phyloP scores from a whole-genome alignment of 225 moss, liverwort and hornwort genomes.

The Polytrichum formosum region DNA sequence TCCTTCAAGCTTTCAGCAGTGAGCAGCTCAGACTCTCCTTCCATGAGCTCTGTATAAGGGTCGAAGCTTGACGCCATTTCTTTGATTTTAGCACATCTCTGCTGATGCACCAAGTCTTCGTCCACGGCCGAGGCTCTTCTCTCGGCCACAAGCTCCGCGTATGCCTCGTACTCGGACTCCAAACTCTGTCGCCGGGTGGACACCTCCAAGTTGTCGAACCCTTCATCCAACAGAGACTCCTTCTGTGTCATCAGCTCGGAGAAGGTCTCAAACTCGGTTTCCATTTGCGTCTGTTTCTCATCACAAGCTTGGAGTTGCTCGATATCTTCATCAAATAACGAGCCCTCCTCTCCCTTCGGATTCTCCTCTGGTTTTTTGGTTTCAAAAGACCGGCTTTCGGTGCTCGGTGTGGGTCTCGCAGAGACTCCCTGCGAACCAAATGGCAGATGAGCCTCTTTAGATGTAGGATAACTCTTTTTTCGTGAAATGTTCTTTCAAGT shows the following conservation, averaged over 20 bases:
- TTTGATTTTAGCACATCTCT: constrained; percentile 35
- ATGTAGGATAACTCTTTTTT: no score
- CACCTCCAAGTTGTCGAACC: constrained; percentile 43
- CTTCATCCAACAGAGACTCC: constrained; percentile 55
- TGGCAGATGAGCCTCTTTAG: no score
- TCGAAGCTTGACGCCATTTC: constrained; percentile 56
- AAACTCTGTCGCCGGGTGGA: constrained; percentile 52
- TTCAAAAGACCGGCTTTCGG: no score
- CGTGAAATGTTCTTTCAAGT: no score
- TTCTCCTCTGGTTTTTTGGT: no score
- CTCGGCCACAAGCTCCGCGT: constrained; percentile 22
- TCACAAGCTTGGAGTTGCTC: constrained; percentile 47
- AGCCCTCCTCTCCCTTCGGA: background rate
- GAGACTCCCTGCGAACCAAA: no score
- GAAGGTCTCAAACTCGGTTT: constrained; percentile 63
- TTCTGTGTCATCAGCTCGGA: constrained; percentile 56
- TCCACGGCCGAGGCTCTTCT: constrained; percentile 14
- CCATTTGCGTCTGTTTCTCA: constrained; percentile 54
- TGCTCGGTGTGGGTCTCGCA: no score
- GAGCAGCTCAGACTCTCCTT: constrained; percentile 43
- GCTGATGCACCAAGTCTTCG: constrained; percentile 35
- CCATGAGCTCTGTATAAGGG: constrained; percentile 54
- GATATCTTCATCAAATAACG: constrained; percentile 10
- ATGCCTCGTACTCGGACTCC: constrained; percentile 61
- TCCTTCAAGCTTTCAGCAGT: constrained; percentile 43